phyloP scores from a whole-genome alignment of 352 stramenopile genomes.

The Globisporangium canariense region DNA sequence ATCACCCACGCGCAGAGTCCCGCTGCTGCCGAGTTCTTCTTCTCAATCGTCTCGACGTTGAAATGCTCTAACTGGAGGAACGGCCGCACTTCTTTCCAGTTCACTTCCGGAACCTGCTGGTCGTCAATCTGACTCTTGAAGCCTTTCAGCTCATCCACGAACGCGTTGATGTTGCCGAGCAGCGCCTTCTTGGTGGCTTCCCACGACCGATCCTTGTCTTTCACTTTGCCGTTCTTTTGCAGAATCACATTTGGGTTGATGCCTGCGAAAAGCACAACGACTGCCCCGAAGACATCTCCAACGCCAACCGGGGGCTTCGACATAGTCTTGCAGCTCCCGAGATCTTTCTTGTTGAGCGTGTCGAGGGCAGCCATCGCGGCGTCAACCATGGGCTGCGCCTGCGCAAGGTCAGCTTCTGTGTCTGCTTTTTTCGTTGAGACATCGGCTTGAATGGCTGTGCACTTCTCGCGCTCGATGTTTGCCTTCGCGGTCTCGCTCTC shows the following conservation, averaged over 20 bases:
- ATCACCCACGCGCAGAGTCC: slow-evolving; percentile 82
- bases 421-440: slow-evolving; percentile 88
- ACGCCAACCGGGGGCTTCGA: slow-evolving; percentile 86
- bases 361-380: slow-evolving; percentile 88
- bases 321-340: slow-evolving; percentile 92
- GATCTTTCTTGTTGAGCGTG: slow-evolving; percentile 88
- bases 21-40: slow-evolving; percentile 78
- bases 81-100: slow-evolving; percentile 82
- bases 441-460: slow-evolving; percentile 90
- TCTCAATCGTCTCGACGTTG: slow-evolving; percentile 77
- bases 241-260: slow-evolving; percentile 65
- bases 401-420: slow-evolving; percentile 68
- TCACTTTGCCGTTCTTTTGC: slow-evolving; percentile 94
- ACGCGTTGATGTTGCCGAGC: slow-evolving; percentile 90
- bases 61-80: slow-evolving; percentile 80
- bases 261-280: slow-evolving; percentile 74
- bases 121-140: slow-evolving; percentile 73
- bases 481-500: slow-evolving; percentile 90
- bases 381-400: slow-evolving; percentile 79
- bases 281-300: slow-evolving; percentile 80
- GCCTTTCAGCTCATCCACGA: slow-evolving; percentile 90
- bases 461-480: slow-evolving; percentile 89
- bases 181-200: slow-evolving; percentile 92
- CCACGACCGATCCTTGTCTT: slow-evolving; percentile 93
- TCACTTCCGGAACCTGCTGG: slow-evolving; percentile 62